Evolutionary conservation across 129 eudicot genomes (phyloP).

Genomic region (Helichrysum umbraculigerum): DNA sequence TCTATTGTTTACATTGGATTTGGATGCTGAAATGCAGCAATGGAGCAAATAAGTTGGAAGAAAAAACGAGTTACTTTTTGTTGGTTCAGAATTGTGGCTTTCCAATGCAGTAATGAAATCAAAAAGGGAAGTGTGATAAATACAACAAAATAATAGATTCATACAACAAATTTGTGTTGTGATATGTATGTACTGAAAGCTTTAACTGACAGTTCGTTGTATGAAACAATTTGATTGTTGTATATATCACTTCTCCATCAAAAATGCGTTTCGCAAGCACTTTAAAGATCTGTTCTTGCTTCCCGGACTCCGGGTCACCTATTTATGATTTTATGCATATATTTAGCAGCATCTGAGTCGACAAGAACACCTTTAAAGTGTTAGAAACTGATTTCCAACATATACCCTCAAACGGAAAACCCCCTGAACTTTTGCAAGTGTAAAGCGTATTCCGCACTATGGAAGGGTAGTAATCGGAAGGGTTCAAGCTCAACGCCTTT

Average conservation of each 20-base stretch:
- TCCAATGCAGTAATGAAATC: neutral
- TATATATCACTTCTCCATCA: too few species aligned
- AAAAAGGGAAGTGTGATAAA: too few species aligned
- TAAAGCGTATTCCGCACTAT: neutral
- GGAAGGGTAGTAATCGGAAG: neutral
- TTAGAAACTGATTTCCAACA: neutral
- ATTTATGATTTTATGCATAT: neutral
- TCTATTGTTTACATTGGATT: constrained; percentile 28
- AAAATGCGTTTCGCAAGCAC: neutral
- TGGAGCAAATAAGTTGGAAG: constrained; percentile 24
- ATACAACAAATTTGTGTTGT: too few species aligned
- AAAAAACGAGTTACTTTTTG: constrained; percentile 21
- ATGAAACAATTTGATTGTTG: too few species aligned
- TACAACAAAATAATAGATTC: too few species aligned
- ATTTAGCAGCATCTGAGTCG: neutral
- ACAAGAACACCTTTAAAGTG: neutral
- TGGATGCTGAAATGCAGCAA: constrained; percentile 30
- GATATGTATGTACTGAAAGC: too few species aligned
- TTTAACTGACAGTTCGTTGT: too few species aligned
- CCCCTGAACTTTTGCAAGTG: neutral
- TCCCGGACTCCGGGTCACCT: neutral
- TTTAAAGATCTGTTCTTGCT: neutral
- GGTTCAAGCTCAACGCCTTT: neutral
- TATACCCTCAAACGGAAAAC: neutral
- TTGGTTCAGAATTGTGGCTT: constrained; percentile 18